These are phyloP conservation scores for Marasmius sp. DNA, from an alignment of 1,284 basidiomycete species.

Conservation along the genomic window DNA sequence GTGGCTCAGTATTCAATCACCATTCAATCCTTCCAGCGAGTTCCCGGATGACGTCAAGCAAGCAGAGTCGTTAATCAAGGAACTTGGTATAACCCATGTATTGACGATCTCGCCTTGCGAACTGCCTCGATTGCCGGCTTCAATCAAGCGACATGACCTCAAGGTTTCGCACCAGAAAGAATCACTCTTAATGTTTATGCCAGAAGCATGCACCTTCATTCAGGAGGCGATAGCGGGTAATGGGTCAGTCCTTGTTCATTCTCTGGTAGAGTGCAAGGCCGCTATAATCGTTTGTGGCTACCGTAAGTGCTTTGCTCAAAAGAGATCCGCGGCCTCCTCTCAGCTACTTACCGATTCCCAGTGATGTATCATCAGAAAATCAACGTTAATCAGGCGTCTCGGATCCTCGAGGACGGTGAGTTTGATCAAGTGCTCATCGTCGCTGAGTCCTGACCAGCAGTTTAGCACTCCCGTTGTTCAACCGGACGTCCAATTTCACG, in stretches of 20 bases:
- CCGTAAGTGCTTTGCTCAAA: constrained; percentile 37
- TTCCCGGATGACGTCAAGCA: constrained; percentile 52
- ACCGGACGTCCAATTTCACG: constrained; percentile 47
- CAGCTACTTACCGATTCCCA: constrained; percentile 9
- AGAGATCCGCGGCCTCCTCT: background rate
- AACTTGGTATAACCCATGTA: constrained; percentile 50
- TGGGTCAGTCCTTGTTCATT: constrained; percentile 67
- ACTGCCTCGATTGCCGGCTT: constrained; percentile 28
- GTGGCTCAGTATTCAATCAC: background rate
- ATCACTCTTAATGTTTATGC: constrained; percentile 42
- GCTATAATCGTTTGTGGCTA: constrained; percentile 66
- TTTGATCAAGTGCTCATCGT: background rate
- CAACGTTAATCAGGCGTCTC: constrained; percentile 14
- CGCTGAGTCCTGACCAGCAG: background rate
- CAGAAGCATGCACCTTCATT: constrained; percentile 43
- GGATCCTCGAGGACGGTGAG: constrained; percentile 43
- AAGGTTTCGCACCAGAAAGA: constrained; percentile 36
- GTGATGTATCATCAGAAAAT: constrained; percentile 25
- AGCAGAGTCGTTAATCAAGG: constrained; percentile 48
- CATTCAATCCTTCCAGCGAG: constrained; percentile 35
- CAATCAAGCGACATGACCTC: constrained; percentile 39
- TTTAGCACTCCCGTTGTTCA: constrained; percentile 56
- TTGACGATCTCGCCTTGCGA: constrained; percentile 51
- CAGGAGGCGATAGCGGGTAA: constrained; percentile 34
- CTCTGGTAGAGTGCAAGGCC: constrained; percentile 47